These are phyloP conservation scores for Coemansia reversa DNA, from an alignment of 192 early-diverging fungal genomes.

Conservation along the genomic window DNA sequence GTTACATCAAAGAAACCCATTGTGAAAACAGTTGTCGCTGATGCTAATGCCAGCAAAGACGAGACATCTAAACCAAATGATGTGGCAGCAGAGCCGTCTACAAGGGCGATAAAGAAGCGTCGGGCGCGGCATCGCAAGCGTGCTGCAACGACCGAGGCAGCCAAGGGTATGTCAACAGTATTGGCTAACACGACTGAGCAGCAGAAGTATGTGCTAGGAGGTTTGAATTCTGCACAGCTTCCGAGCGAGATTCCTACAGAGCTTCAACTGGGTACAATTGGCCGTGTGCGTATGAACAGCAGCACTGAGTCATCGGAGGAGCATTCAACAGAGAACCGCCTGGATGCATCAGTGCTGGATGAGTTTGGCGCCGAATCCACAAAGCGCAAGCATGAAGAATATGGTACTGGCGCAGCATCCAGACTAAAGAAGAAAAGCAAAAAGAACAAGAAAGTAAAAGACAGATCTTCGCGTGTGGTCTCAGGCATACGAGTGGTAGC, in stretches of 20 bases:
- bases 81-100: neutral
- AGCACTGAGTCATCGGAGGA: too few relatives aligned
- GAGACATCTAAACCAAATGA: conserved; percentile 14
- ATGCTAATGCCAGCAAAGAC: neutral
- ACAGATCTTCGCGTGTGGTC: conserved; percentile 30
- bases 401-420: neutral
- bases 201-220: neutral
- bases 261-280: conserved; percentile 27
- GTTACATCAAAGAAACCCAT: conserved; percentile 19
- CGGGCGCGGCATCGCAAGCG: conserved; percentile 47
- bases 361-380: conserved; percentile 22
- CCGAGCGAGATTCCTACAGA: conserved; percentile 41
- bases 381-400: conserved; percentile 8
- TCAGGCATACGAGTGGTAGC: conserved; percentile 52
- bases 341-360: conserved; percentile 42
- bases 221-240: conserved; percentile 3
- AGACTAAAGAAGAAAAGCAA: conserved; percentile 13
- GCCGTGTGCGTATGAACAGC: neutral
- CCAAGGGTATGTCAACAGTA: conserved; percentile 6
- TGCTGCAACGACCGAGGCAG: conserved; percentile 13
- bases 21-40: neutral
- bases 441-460: conserved; percentile 17
- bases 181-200: conserved; percentile 21
- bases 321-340: conserved; percentile 2
- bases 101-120: conserved; percentile 24